Base-by-base conservation (phyloP, 768 basidiomycete species). In the Rossbeevera mucosa region DNA sequence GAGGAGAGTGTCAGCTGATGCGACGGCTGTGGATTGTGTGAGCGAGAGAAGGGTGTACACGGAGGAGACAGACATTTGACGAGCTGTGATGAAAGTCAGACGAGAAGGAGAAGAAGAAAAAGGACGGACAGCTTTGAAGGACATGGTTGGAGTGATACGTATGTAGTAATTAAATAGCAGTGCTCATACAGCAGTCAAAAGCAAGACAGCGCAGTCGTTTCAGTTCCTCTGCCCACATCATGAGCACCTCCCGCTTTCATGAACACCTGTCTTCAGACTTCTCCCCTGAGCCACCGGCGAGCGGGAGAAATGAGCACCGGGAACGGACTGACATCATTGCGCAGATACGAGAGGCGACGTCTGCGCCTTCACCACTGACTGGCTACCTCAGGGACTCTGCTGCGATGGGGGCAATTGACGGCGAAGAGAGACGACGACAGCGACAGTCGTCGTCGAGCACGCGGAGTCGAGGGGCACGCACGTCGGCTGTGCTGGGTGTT, bases 1-100 rank as follows among this genome's bases (percentile, higher is more conserved):
- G 52, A 95, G 79, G 52, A 94, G 81, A 38, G 92, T 88, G 69
- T 95, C 94, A 31, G 91, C 93, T 41, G 93, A 95, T 56, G 91
- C 80, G 61, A 90, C 91, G 64, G 90, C 93, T 93, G 67, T 49
- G 12, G 42, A 55, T 24, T 25, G 42, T 44, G 56, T 62, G 54
- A 66, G n/a, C n/a, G n/a, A n/a, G n/a, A n/a, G n/a, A n/a, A n/a
- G n/a, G n/a, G n/a, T n/a, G n/a, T n/a, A 72, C 69, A 50, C 65
- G 25, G 7, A 25, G 25, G 3, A 25, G 25, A 25, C 25, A 25
- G 3, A 83, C 81, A 82, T 76, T 85, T 84, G 57, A 83, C 80
- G 59, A 82, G 73, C 82, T 85, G 28, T 2, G 1, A 25, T 2
- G n/a, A 8, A 14, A 0, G 7, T 0, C 1, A 5, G 14, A 1